Percentiles rank a stretch among this genome's conserved stretches.
Conservation (phyloP, 257 asterid species). For the Cinchona pubescens region DNA sequence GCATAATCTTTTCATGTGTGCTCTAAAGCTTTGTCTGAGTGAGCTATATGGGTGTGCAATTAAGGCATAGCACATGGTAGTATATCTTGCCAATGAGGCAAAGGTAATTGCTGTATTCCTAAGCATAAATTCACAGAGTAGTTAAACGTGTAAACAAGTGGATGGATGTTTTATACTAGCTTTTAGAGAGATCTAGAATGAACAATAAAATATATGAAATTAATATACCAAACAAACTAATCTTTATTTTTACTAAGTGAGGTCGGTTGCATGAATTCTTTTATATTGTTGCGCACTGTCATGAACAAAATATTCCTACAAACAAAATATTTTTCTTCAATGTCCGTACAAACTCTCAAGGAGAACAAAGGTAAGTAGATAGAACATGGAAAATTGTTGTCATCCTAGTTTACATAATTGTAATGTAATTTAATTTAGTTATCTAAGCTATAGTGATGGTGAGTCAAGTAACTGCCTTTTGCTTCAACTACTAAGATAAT, state of each 20-base stretch:
- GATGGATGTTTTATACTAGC: not conserved
- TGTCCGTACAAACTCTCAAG: not conserved
- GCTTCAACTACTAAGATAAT: not conserved
- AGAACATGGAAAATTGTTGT: too few species aligned
- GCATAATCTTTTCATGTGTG: slow-evolving; percentile 34
- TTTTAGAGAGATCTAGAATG: not conserved
- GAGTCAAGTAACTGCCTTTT: not conserved
- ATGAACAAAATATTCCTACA: too few species aligned
- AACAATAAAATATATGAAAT: not conserved
- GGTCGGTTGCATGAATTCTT: too few species aligned
- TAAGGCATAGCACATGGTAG: slow-evolving; percentile 51
- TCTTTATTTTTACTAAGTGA: too few species aligned
- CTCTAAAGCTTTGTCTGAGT: slow-evolving; percentile 27
- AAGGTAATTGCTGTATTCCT: slow-evolving; percentile 17
- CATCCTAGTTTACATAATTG: too few species aligned
- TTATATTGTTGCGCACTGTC: too few species aligned
- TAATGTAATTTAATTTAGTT: not conserved
- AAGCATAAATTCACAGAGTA: not conserved
- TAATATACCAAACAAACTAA: too few species aligned
- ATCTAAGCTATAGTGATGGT: not conserved
- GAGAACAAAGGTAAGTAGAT: not conserved
- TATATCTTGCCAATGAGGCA: slow-evolving; percentile 38
- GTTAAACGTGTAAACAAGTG: slow-evolving; percentile 9
- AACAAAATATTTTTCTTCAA: not conserved
- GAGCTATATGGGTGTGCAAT: slow-evolving; percentile 35